Evolutionary conservation across 768 basidiomycete genomes (phyloP).

Genomic region (Suillus weaverae): DNA sequence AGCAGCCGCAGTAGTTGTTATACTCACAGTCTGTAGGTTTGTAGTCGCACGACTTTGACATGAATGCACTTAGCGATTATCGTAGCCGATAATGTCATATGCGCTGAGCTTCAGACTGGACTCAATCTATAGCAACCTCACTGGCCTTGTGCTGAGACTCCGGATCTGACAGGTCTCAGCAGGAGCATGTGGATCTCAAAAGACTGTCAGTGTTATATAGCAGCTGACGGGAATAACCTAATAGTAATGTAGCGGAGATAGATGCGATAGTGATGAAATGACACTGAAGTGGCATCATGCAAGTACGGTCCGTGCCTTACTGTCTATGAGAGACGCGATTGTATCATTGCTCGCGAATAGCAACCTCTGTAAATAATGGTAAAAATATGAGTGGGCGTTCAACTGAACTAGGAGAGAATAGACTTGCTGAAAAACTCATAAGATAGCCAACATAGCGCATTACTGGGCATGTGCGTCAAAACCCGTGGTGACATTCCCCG

Average conservation of each 20-base stretch:
- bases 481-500: conserved; percentile 90
- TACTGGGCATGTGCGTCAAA: conserved; percentile 94
- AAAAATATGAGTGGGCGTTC: conserved; percentile 4
- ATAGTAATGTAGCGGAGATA: conserved; percentile 19
- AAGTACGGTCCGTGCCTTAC: background rate
- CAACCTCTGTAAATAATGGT: conserved; percentile 48
- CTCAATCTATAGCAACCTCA: background rate
- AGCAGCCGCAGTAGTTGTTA: no score
- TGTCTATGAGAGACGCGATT: conserved; percentile 20
- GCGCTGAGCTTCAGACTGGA: background rate
- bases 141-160: background rate
- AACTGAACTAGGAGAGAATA: conserved; percentile 1
- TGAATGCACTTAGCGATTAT: background rate
- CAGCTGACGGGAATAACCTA: conserved; percentile 5
- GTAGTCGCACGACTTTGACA: background rate
- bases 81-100: background rate
- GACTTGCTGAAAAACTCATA: conserved; percentile 98
- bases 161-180: background rate
- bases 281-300: background rate
- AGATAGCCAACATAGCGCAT: conserved; percentile 95
- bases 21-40: background rate
- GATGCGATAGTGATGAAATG: background rate
- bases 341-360: conserved; percentile 48
- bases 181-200: background rate
- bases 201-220: background rate